Conservation (phyloP, 2,329 filamentous ascomycete genomes). For the Fusarium albosuccineum region DNA sequence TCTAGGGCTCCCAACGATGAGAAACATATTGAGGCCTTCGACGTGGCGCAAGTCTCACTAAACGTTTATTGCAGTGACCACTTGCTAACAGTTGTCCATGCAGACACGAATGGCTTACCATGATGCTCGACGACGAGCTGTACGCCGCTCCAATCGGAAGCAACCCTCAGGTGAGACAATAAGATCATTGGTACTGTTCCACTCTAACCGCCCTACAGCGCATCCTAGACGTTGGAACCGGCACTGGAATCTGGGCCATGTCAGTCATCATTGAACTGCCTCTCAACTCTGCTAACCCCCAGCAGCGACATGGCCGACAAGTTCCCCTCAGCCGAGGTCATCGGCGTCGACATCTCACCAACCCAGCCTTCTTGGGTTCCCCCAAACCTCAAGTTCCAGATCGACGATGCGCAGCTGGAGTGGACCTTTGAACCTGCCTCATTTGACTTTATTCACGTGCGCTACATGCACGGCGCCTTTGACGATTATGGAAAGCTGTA, state of each 20-base stretch:
- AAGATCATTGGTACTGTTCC: accelerated
- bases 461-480: conserved; percentile 36
- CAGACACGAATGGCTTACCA: conserved; percentile 35
- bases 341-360: conserved; percentile 24
- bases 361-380: conserved; percentile 17
- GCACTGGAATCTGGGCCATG: conserved; percentile 32
- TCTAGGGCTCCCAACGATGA: conserved; percentile 33
- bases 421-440: conserved; percentile 24
- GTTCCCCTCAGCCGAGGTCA: conserved; percentile 28
- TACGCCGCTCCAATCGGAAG: conserved; percentile 22
- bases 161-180: conserved; percentile 14
- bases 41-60: conserved; percentile 17
- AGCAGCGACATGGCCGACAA: conserved; percentile 29
- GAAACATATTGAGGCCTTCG: conserved; percentile 33
- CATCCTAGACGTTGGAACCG: conserved; percentile 24
- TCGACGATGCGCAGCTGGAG: conserved; percentile 24
- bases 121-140: conserved; percentile 32
- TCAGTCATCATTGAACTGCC: neutral
- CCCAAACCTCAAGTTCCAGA: conserved; percentile 26
- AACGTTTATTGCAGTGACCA: no score
- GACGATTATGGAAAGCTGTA: conserved; percentile 31
- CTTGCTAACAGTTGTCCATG: neutral
- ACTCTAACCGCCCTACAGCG: conserved; percentile 1
- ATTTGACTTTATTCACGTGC: conserved; percentile 34
- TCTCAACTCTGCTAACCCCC: neutral